phyloP scores from a whole-genome alignment of 2,329 filamentous ascomycete genomes.

The Dissoconium aciculare region DNA sequence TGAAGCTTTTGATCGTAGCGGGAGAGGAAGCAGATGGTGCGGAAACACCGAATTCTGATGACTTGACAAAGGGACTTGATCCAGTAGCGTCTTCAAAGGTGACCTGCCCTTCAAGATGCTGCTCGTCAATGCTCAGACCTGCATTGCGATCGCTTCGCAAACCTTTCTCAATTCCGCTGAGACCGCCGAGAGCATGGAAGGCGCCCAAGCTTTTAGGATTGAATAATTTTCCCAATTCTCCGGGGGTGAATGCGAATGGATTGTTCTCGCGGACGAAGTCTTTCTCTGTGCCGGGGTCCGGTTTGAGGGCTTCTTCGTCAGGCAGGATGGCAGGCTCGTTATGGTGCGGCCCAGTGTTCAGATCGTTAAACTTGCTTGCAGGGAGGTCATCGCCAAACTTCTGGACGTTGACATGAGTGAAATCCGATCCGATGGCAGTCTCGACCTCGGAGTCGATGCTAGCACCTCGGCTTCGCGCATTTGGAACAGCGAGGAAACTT shows the following conservation, averaged over 20 bases:
- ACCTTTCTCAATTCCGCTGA: slow-evolving; percentile 59
- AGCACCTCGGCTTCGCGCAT: slow-evolving; percentile 46
- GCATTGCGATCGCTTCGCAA: slow-evolving; percentile 48
- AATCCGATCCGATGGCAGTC: slow-evolving; percentile 42
- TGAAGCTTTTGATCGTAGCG: slow-evolving; percentile 28
- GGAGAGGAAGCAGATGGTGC: slow-evolving; percentile 17
- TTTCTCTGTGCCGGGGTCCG: slow-evolving; percentile 59
- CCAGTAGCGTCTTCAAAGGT: slow-evolving; percentile 49
- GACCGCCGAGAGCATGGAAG: slow-evolving; percentile 59
- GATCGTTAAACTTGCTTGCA: slow-evolving; percentile 12
- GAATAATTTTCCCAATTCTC: slow-evolving; percentile 65
- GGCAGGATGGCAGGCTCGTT: slow-evolving; percentile 47
- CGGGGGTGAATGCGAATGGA: slow-evolving; percentile 69
- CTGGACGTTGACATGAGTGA: slow-evolving; percentile 41
- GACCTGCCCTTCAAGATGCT: slow-evolving; percentile 45
- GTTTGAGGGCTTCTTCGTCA: slow-evolving; percentile 54
- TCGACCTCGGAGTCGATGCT: slow-evolving; percentile 49
- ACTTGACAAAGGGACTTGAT: background rate
- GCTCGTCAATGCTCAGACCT: slow-evolving; percentile 59
- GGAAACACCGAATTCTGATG: slow-evolving; percentile 6
- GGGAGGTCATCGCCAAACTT: slow-evolving; percentile 20
- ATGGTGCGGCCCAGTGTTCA: slow-evolving; percentile 27
- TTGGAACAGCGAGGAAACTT: slow-evolving; percentile 49
- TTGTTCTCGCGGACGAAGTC: slow-evolving; percentile 66
- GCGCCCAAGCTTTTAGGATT: slow-evolving; percentile 66